A percentile compares a stretch with the other conserved stretches of the same genome.
Evolutionary conservation across 169 alveolate species (phyloP).

Genomic region (Plasmodium vinckei): DNA sequence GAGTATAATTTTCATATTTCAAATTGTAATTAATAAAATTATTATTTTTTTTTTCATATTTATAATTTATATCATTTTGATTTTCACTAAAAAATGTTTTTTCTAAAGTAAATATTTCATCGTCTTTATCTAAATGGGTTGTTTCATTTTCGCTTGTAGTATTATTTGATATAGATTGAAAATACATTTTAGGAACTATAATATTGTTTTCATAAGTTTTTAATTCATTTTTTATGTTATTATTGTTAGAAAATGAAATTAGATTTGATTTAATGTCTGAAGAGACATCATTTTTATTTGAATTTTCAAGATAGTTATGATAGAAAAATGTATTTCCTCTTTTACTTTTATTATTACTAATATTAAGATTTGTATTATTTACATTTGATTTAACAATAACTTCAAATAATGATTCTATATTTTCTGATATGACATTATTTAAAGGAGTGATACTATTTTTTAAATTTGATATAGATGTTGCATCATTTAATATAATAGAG

Average conservation of each 20-base stretch:
- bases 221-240: neutral
- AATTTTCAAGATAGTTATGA: constrained; percentile 21
- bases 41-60: neutral
- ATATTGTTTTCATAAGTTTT: neutral
- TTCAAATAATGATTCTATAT: constrained; percentile 52
- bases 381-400: constrained; percentile 41
- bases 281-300: neutral
- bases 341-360: neutral
- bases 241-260: neutral
- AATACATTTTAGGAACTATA: constrained; percentile 29
- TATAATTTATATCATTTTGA: neutral
- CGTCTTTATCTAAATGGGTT: neutral
- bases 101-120: constrained; percentile 31
- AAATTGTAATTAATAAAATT: neutral
- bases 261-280: neutral
- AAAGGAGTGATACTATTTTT: constrained; percentile 59
- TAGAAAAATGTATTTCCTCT: constrained; percentile 27
- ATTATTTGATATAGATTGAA: constrained; percentile 29
- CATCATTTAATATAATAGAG: constrained; percentile 53
- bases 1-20: constrained; percentile 7
- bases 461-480: constrained; percentile 52
- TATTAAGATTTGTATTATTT: neutral
- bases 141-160: neutral
- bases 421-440: constrained; percentile 38
- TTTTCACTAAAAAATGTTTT: constrained; percentile 37